phyloP scores from a whole-genome alignment of 2,329 filamentous ascomycete species.

The Penicillium sp. region DNA sequence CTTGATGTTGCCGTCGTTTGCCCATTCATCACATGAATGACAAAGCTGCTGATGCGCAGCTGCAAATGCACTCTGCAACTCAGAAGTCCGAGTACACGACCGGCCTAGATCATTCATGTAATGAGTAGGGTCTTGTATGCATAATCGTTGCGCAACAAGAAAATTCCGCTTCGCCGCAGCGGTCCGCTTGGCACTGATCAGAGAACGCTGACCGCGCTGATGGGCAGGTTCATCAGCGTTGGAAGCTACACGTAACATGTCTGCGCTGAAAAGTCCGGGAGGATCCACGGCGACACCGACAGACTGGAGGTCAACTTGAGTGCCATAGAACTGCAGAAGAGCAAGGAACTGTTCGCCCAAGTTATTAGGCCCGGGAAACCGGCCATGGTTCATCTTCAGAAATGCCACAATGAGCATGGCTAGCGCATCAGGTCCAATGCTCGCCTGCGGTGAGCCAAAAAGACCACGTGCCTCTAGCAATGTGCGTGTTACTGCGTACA shows the following conservation, averaged over 20 bases:
- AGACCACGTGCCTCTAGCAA: constrained; percentile 52
- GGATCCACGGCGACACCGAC: constrained; percentile 52
- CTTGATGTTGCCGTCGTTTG: constrained; percentile 1
- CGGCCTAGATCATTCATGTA: constrained; percentile 56
- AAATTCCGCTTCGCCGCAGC: constrained; percentile 33
- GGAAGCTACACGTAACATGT: constrained; percentile 11
- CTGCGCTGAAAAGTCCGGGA: constrained; percentile 40
- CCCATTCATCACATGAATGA: constrained; percentile 25
- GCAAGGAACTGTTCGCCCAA: constrained; percentile 46
- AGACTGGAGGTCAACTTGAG: constrained; percentile 43
- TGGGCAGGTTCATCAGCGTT: constrained; percentile 22
- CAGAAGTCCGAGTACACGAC: constrained; percentile 48
- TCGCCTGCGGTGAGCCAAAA: constrained; percentile 47
- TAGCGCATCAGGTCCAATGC: constrained; percentile 54
- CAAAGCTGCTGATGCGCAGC: constrained; percentile 27
- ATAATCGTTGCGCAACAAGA: constrained; percentile 42
- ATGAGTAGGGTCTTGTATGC: constrained; percentile 59
- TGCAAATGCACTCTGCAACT: constrained; percentile 48
- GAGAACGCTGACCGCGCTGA: constrained; percentile 40
- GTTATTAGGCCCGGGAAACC: constrained; percentile 28
- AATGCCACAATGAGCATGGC: constrained; percentile 58
- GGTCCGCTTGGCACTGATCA: constrained; percentile 34
- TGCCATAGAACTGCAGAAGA: constrained; percentile 51
- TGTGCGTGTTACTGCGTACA: constrained; percentile 52
- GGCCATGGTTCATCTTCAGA: constrained; percentile 45